Base-by-base conservation (phyloP, 352 stramenopile species). In the Phytophthora sp. region DNA sequence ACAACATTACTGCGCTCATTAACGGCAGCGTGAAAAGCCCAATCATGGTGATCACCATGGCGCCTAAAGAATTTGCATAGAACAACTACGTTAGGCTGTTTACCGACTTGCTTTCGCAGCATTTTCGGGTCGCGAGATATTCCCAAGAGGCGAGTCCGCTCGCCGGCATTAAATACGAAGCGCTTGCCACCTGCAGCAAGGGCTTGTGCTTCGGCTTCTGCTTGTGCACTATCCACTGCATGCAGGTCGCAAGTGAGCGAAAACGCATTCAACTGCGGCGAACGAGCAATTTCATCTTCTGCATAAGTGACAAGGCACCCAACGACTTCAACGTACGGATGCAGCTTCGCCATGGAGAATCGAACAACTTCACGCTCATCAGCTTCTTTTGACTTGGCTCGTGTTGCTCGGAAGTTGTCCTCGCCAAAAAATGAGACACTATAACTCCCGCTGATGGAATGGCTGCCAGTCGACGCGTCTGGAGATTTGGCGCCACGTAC, bases 51-150 rank as follows among this genome's bases (percentile, higher is more conserved):
- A 13, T 60, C 28, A 1, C 60, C 66, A 15, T 59, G 60, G 8
- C 66, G 61, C 20, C 66, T 66, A 37, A 84, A 91, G 21, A 91
- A 44, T 44, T 91, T 89, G 44, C 75, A 84, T 20, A 83, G 35
- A 7, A 89, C 28, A 0, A 87, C 54, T 15, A 81, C 69, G 37
- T 85, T 88, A 1, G 76, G 41, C 5, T 45, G 54, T n/a, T 66
- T 64, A 23, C 32, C 34, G 34, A n/a, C 13, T 7, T 49, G 37
- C 43, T 51, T 46, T 31, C 37, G 37, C 15, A 39, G 11, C 10
- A 43, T 18, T 35, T 77, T 79, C 1, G 57, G 55, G 31, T 79
- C 65, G 41, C 83, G 64, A 26, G 38, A 51, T 41, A 74, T 54
- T 26, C 54, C 42, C 1, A 78, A 53, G 7, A 77, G 35, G 1